phyloP scores from a whole-genome alignment of 352 stramenopile genomes.

The Ophiocytium majus region DNA sequence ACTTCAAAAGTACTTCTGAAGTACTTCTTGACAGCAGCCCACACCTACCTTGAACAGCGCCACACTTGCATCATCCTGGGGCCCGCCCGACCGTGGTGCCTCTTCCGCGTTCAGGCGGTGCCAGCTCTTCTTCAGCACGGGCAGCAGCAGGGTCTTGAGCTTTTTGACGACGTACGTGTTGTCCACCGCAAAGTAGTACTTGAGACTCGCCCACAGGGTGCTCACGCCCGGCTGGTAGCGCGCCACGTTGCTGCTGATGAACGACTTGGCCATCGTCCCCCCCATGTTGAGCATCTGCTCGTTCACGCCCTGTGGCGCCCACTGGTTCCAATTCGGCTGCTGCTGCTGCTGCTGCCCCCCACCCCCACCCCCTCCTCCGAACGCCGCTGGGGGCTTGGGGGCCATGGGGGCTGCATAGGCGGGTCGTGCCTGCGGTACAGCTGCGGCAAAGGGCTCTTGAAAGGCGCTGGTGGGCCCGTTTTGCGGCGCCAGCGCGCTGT shows the following conservation, averaged over 20 bases:
- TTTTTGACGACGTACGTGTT: constrained; percentile 50
- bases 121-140: constrained; percentile 50
- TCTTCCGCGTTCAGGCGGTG: constrained; percentile 31
- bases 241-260: constrained; percentile 50
- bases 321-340: constrained; percentile 45
- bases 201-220: constrained; percentile 42
- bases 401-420: too few relatives aligned
- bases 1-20: too few relatives aligned
- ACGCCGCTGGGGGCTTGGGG: too few relatives aligned
- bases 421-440: too few relatives aligned
- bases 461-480: too few relatives aligned
- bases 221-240: constrained; percentile 46
- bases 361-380: too few relatives aligned
- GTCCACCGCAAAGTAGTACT: constrained; percentile 52
- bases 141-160: constrained; percentile 43
- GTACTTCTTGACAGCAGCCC: too few relatives aligned
- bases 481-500: too few relatives aligned
- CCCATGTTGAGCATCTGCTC: constrained; percentile 51
- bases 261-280: constrained; percentile 36
- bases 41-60: too few relatives aligned
- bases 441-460: too few relatives aligned
- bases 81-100: background rate
- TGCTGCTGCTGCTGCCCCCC: background rate
- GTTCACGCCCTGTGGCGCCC: constrained; percentile 44
- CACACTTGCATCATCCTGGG: too few relatives aligned